These are phyloP conservation scores for Cyclotella choctawhatcheeana DNA, from an alignment of 108 stramenopile species.

Conservation along the genomic window DNA sequence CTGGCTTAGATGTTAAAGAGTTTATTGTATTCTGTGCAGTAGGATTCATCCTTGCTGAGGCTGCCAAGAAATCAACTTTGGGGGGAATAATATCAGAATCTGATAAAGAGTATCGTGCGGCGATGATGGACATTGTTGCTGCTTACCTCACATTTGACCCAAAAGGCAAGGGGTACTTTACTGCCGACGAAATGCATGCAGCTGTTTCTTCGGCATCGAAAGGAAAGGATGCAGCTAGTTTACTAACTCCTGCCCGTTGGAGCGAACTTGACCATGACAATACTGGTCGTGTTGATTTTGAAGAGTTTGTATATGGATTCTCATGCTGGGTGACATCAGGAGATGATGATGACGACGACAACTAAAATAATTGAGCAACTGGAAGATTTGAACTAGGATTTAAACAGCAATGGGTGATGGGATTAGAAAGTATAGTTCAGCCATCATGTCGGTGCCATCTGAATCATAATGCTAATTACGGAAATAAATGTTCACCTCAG, in stretches of 20 bases:
- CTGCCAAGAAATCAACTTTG: slow-evolving; percentile 47
- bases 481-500: too few species aligned
- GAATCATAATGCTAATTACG: too few species aligned
- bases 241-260: slow-evolving; percentile 53
- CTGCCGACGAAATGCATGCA: slow-evolving; percentile 53
- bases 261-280: slow-evolving; percentile 49
- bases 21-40: slow-evolving; percentile 58
- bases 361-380: too few species aligned
- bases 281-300: slow-evolving; percentile 50
- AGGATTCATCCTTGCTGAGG: slow-evolving; percentile 53
- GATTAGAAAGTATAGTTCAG: too few species aligned
- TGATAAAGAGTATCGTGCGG: slow-evolving; percentile 51
- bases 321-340: slow-evolving; percentile 50
- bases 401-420: too few species aligned
- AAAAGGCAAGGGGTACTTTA: slow-evolving; percentile 54
- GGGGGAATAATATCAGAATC: slow-evolving; percentile 46
- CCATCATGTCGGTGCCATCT: too few species aligned
- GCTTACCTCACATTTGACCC: slow-evolving; percentile 54
- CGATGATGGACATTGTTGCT: slow-evolving; percentile 58
- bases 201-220: slow-evolving; percentile 27
- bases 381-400: too few species aligned
- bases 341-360: slow-evolving; percentile 54
- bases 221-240: slow-evolving; percentile 47
- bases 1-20: slow-evolving; percentile 50
- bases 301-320: slow-evolving; percentile 54